phyloP scores from a whole-genome alignment of 345 rosid genomes.

The Gossypium ekmanianum region DNA sequence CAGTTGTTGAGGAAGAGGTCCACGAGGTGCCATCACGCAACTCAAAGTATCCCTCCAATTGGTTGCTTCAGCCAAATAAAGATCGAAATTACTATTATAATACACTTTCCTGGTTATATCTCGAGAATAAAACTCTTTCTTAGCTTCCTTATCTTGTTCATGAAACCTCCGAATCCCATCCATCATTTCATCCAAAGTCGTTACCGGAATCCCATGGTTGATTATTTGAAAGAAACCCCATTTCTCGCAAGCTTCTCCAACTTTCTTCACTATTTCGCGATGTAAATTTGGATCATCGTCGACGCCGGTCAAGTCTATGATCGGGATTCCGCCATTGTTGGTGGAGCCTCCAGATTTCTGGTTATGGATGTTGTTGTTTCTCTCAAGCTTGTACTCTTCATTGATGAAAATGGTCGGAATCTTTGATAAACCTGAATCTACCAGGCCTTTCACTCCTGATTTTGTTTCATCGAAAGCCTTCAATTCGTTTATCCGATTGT shows the following conservation, averaged over 20 bases:
- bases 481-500: constrained; percentile 7
- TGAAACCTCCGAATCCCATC: constrained; percentile 26
- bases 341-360: background rate
- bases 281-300: background rate
- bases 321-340: constrained; percentile 23
- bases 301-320: constrained; percentile 30
- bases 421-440: constrained; percentile 14
- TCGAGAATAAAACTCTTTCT: constrained; percentile 19
- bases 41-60: constrained; percentile 40
- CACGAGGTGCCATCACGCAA: constrained; percentile 26
- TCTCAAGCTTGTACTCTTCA: background rate
- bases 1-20: background rate
- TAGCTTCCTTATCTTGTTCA: constrained; percentile 20
- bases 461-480: constrained; percentile 24
- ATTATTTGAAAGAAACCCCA: constrained; percentile 74
- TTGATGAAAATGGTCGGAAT: constrained; percentile 9
- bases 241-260: constrained; percentile 23
- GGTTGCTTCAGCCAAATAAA: constrained; percentile 24
- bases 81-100: constrained; percentile 31
- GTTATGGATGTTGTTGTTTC: background rate
- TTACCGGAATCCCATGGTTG: constrained; percentile 41
- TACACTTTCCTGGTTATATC: constrained; percentile 14
- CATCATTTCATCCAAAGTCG: constrained; percentile 17
- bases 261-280: background rate
- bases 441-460: constrained; percentile 18